Evolutionary conservation across 1,139 yeast species (phyloP).

Genomic region (Lodderomyces pseudojiufengensis): DNA sequence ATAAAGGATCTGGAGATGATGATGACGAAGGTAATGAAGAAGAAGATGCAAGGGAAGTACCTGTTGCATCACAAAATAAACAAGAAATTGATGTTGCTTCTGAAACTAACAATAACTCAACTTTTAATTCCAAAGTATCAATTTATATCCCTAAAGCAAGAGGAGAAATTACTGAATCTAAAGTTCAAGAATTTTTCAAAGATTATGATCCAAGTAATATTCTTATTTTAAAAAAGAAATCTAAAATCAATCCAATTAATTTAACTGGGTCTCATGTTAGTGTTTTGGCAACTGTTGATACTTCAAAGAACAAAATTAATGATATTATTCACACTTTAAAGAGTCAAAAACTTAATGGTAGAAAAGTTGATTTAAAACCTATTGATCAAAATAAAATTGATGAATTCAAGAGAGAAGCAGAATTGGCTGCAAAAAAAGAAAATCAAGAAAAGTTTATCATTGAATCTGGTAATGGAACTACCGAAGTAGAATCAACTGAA

Average conservation of each 20-base stretch:
- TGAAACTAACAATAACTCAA: slow-evolving; percentile 2
- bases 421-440: not conserved
- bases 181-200: slow-evolving; percentile 39
- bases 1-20: too few relatives aligned
- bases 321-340: slow-evolving; percentile 40
- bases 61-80: slow-evolving; percentile 1
- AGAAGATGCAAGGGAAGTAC: slow-evolving; percentile 8
- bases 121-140: slow-evolving; percentile 39
- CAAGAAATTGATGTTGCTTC: slow-evolving; percentile 9
- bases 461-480: not conserved
- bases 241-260: slow-evolving; percentile 12
- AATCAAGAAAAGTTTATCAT: not conserved
- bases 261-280: slow-evolving; percentile 29
- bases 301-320: slow-evolving; percentile 34
- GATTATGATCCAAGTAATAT: slow-evolving; percentile 46
- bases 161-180: slow-evolving; percentile 35
- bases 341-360: slow-evolving; percentile 25
- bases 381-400: slow-evolving; percentile 46
- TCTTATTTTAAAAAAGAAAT: slow-evolving; percentile 34
- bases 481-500: not conserved
- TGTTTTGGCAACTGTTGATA: slow-evolving; percentile 53
- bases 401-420: slow-evolving; percentile 20
- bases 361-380: slow-evolving; percentile 32
- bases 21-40: slow-evolving; percentile 1
- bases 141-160: slow-evolving; percentile 50